A percentile compares a stretch with the other conserved stretches of the same genome.
Conservation (phyloP, 371 early-diverging fungal species). For the Mortierella sp. region DNA sequence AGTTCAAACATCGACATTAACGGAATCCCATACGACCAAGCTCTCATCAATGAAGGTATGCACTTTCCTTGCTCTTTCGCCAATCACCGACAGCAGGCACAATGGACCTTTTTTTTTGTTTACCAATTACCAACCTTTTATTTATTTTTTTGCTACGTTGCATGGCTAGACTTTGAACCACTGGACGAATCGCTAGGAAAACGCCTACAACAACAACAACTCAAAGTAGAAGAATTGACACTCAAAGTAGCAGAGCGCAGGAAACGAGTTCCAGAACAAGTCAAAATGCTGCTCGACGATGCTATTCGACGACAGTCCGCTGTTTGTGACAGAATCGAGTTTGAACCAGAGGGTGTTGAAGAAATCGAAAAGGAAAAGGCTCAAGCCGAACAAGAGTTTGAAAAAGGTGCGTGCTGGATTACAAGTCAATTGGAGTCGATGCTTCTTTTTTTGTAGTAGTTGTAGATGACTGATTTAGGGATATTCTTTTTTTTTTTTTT, state of each 20-base stretch:
- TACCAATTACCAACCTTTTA: not conserved
- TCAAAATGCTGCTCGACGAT: constrained; percentile 56
- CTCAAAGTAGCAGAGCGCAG: constrained; percentile 53
- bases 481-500: not conserved
- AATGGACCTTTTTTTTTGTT: not conserved
- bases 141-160: not conserved
- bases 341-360: constrained; percentile 20
- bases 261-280: constrained; percentile 57
- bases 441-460: not conserved
- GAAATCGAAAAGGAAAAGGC: not conserved
- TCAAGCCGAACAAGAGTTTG: not conserved
- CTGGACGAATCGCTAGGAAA: constrained; percentile 42
- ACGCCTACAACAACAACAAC: constrained; percentile 33
- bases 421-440: not conserved
- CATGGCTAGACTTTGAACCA: constrained; percentile 37
- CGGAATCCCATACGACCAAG: constrained; percentile 51
- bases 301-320: constrained; percentile 48
- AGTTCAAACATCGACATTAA: constrained; percentile 46
- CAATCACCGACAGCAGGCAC: no score
- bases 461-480: not conserved
- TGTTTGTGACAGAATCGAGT: constrained; percentile 44
- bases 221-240: constrained; percentile 45
- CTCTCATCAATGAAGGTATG: constrained; percentile 43
- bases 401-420: not conserved
- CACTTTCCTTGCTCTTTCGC: not conserved